phyloP scores from a whole-genome alignment of 495 filamentous ascomycete species.

The Xylaria nigripes region DNA sequence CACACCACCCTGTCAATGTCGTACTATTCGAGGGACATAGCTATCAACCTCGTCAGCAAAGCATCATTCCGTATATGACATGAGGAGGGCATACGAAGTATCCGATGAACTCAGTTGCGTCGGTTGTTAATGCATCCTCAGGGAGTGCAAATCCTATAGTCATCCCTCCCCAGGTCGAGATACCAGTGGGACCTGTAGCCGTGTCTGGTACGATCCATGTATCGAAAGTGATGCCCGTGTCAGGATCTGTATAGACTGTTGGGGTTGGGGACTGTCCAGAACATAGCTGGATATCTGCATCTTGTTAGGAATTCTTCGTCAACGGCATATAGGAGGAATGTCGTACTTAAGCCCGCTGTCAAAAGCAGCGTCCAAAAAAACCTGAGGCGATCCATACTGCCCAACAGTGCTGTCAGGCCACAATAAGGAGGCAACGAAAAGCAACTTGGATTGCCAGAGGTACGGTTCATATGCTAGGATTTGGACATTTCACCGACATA shows the following conservation, averaged over 20 bases:
- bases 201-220: slow-evolving; percentile 23
- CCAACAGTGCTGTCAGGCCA: slow-evolving; percentile 5
- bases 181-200: slow-evolving; percentile 9
- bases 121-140: slow-evolving; percentile 27
- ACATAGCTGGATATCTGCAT: slow-evolving; percentile 19
- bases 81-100: slow-evolving; percentile 22
- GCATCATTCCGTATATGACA: background rate
- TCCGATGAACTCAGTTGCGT: slow-evolving; percentile 45
- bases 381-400: slow-evolving; percentile 17
- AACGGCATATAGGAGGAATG: background rate
- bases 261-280: slow-evolving; percentile 16
- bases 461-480: slow-evolving; percentile 5
- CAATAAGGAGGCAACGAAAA: background rate
- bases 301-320: slow-evolving; percentile 8
- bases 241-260: slow-evolving; percentile 21
- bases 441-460: background rate
- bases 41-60: slow-evolving; percentile 13
- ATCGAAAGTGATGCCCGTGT: slow-evolving; percentile 27
- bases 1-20: slow-evolving; percentile 44
- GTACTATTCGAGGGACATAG: slow-evolving; percentile 17
- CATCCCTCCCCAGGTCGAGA: slow-evolving; percentile 26
- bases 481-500: background rate
- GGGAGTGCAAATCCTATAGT: slow-evolving; percentile 45
- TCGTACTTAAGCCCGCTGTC: slow-evolving; percentile 17
- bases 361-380: slow-evolving; percentile 15